These are phyloP conservation scores for Apostasia shenzhenica DNA, from an alignment of 106 monocot species.

Conservation along the genomic window DNA sequence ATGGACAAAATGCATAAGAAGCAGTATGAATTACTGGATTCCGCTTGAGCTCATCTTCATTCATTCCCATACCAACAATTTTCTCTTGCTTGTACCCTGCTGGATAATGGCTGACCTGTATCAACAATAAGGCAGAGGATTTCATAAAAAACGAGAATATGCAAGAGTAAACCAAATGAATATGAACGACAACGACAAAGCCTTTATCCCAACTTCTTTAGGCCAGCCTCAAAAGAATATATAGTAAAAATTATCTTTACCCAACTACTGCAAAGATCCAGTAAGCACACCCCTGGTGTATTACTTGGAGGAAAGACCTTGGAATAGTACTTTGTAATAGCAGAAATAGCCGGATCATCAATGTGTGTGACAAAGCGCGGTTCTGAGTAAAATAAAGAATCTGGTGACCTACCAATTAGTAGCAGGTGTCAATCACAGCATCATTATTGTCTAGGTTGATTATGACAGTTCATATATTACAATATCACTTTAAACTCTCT, in stretches of 20 bases:
- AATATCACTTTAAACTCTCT: no score
- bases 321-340: constrained; percentile 80
- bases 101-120: constrained; percentile 87
- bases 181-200: neutral
- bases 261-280: constrained; percentile 95
- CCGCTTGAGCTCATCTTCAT: constrained; percentile 82
- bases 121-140: neutral
- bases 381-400: constrained; percentile 68
- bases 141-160: neutral
- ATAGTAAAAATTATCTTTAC: constrained; percentile 26
- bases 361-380: constrained; percentile 95
- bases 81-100: constrained; percentile 78
- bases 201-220: no score
- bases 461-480: no score
- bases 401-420: constrained; percentile 44
- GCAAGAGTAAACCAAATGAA: neutral
- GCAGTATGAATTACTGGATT: constrained; percentile 40
- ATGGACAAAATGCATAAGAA: neutral
- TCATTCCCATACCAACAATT: constrained; percentile 92
- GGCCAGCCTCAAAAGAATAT: neutral
- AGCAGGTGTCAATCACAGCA: no score
- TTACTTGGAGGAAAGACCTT: constrained; percentile 72
- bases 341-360: constrained; percentile 75
- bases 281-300: constrained; percentile 60
- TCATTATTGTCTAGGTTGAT: no score